Conservation (phyloP, 805 yeast species). For the Kodamaea hsintzibuensis region DNA sequence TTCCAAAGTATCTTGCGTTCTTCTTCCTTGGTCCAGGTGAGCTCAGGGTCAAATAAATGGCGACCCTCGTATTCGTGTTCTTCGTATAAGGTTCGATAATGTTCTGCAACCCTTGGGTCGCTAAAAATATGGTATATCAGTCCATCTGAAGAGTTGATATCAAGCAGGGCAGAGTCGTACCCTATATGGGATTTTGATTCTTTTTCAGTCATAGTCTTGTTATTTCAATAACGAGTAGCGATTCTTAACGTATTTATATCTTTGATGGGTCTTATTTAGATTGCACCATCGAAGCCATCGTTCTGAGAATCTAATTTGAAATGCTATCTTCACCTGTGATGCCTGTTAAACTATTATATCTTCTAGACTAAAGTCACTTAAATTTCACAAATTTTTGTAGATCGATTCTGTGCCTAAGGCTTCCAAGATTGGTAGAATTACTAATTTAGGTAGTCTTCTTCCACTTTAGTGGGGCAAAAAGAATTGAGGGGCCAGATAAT, state of each 20-base stretch:
- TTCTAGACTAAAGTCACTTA: not conserved
- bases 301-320: not conserved
- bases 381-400: not conserved
- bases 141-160: not conserved
- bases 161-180: not conserved
- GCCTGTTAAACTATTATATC: not conserved
- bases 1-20: constrained; percentile 33
- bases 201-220: not conserved
- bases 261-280: not conserved
- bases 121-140: not conserved
- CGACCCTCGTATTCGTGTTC: constrained; percentile 34
- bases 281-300: not conserved
- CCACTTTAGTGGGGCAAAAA: not conserved
- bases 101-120: constrained; percentile 27
- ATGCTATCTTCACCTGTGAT: not conserved
- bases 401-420: not conserved
- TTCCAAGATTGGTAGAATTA: not conserved
- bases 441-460: not conserved
- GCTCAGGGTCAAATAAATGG: constrained; percentile 33
- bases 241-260: not conserved
- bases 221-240: not conserved
- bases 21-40: constrained; percentile 35
- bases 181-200: not conserved
- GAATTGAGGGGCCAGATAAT: not conserved
- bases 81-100: constrained; percentile 32